These are phyloP conservation scores for Rutstroemia sp. DNA, from an alignment of 2,329 filamentous ascomycete genomes.

Conservation along the genomic window DNA sequence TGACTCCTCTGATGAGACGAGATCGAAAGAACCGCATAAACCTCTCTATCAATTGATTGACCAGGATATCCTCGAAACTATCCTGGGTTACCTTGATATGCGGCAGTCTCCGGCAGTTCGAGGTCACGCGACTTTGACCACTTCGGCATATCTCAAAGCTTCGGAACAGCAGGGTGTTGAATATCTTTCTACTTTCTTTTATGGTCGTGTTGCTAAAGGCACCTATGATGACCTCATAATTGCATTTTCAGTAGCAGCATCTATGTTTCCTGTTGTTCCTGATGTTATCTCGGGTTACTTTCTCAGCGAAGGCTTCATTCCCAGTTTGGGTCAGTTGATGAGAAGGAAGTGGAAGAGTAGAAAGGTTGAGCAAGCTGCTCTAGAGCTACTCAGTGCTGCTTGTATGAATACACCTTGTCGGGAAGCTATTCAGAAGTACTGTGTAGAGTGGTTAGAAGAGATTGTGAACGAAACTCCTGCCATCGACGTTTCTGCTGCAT, in stretches of 20 bases:
- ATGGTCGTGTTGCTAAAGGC: constrained; percentile 59
- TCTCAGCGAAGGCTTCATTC: constrained; percentile 79
- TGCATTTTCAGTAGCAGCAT: constrained; percentile 86
- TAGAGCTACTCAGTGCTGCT: constrained; percentile 87
- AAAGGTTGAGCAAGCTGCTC: constrained; percentile 76
- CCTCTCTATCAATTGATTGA: constrained; percentile 51
- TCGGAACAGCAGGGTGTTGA: constrained; percentile 63
- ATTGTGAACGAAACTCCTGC: constrained; percentile 68
- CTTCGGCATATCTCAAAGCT: constrained; percentile 75
- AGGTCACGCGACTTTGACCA: constrained; percentile 74
- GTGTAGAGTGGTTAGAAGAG: constrained; percentile 79
- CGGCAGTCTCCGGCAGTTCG: constrained; percentile 66
- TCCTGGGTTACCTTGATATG: constrained; percentile 82
- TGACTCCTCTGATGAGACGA: constrained; percentile 25
- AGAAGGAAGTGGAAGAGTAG: constrained; percentile 74
- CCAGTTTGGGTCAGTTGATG: constrained; percentile 68
- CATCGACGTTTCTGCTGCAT: constrained; percentile 21
- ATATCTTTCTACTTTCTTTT: constrained; percentile 68
- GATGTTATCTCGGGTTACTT: constrained; percentile 71
- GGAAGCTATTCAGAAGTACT: constrained; percentile 77
- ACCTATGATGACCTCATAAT: constrained; percentile 85
- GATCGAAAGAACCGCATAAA: constrained; percentile 29
- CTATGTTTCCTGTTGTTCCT: constrained; percentile 79
- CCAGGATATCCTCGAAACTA: constrained; percentile 70
- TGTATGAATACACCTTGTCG: constrained; percentile 80